Evolutionary conservation across 768 basidiomycete species (phyloP).

Genomic region (Hygrophoropsis aurantiaca): DNA sequence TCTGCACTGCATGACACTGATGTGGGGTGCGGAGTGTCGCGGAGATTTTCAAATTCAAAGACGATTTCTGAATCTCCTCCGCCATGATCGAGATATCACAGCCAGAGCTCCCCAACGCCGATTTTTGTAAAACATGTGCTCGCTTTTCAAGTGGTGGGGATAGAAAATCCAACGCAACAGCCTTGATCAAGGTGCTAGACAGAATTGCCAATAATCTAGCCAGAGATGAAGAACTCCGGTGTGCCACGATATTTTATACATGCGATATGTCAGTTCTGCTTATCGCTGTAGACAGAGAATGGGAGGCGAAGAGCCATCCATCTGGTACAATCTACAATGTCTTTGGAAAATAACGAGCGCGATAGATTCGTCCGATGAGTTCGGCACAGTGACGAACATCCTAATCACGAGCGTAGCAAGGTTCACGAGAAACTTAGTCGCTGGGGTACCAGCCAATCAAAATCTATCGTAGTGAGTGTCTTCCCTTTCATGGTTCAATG

Average conservation of each 20-base stretch:
- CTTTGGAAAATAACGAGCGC: conserved; percentile 52
- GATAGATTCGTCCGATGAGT: conserved; percentile 35
- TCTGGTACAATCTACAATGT: conserved; percentile 56
- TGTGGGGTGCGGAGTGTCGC: conserved; percentile 2
- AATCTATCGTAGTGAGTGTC: conserved; percentile 63
- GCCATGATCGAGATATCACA: conserved; percentile 4
- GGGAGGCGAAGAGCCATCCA: conserved; percentile 38
- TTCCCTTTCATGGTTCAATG: not conserved
- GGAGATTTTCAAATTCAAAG: not conserved
- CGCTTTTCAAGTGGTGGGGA: conserved; percentile 36
- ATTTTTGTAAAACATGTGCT: conserved; percentile 45
- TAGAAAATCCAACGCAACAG: conserved; percentile 13
- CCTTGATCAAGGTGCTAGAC: conserved; percentile 45
- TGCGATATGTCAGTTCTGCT: not conserved
- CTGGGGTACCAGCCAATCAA: conserved; percentile 75
- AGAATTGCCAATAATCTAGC: conserved; percentile 51
- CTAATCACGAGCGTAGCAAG: conserved; percentile 59
- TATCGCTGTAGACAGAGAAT: conserved; percentile 28
- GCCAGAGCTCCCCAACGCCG: conserved; percentile 13
- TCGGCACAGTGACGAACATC: conserved; percentile 32
- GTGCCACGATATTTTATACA: conserved; percentile 5
- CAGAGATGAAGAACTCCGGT: conserved; percentile 38
- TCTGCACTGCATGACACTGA: not conserved
- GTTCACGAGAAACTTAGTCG: conserved; percentile 84
- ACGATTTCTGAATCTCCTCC: not conserved